These are phyloP conservation scores for Polytrichum formosum DNA, from an alignment of 225 moss, liverwort and hornwort genomes.

Conservation along the genomic window DNA sequence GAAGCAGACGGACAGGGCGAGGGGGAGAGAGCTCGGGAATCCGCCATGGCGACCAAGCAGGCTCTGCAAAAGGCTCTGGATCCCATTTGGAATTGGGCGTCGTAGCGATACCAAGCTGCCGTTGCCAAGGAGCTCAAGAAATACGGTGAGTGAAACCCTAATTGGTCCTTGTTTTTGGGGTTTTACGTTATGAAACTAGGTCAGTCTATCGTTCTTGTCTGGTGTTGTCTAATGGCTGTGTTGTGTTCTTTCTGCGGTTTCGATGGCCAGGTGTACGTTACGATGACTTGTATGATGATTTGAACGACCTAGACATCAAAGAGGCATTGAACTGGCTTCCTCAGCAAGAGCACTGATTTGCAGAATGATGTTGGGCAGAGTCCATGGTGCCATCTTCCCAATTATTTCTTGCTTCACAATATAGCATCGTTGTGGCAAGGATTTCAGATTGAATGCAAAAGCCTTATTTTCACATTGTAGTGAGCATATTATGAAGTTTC, in stretches of 20 bases:
- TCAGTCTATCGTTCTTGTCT: too few species aligned
- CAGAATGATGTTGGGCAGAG: too few species aligned
- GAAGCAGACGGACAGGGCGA: neutral
- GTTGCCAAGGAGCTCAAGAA: slow-evolving; percentile 93
- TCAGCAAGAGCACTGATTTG: slow-evolving; percentile 26
- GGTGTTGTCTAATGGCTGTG: too few species aligned
- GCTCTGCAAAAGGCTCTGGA: slow-evolving; percentile 58
- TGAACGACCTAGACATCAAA: slow-evolving; percentile 58
- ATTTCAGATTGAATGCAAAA: too few species aligned
- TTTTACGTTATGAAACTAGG: too few species aligned
- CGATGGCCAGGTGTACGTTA: slow-evolving; percentile 46
- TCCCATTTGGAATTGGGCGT: slow-evolving; percentile 91
- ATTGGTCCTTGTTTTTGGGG: neutral
- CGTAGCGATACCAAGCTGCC: slow-evolving; percentile 84
- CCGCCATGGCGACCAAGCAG: slow-evolving; percentile 31
- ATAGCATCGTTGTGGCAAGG: too few species aligned
- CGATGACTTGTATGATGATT: slow-evolving; percentile 56
- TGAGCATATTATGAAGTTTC: too few species aligned
- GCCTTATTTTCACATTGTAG: too few species aligned
- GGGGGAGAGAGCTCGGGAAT: neutral
- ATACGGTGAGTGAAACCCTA: slow-evolving; percentile 63
- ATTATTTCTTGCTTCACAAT: too few species aligned
- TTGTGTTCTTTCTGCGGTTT: neutral
- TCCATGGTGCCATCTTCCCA: too few species aligned
- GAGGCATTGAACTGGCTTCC: slow-evolving; percentile 59